These are phyloP conservation scores for Coprinopsis sp. DNA, from an alignment of 768 basidiomycete genomes.

Conservation along the genomic window DNA sequence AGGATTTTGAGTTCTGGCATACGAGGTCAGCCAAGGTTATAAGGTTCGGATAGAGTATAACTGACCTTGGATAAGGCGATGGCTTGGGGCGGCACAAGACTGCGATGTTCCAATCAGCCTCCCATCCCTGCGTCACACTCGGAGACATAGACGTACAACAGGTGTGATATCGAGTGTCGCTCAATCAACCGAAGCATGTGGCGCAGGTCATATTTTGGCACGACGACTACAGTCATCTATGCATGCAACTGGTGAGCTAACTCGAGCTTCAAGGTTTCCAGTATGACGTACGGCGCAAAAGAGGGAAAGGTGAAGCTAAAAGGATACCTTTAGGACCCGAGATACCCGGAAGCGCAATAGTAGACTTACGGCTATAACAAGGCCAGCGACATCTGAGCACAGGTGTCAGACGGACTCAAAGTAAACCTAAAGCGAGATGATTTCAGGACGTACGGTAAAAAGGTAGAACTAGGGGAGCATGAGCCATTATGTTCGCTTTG, in stretches of 20 bases:
- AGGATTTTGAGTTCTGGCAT: conserved; percentile 36
- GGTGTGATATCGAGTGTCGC: conserved; percentile 42
- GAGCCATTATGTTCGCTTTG: neutral
- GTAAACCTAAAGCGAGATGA: neutral
- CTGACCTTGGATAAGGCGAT: conserved; percentile 47
- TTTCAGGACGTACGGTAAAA: conserved; percentile 40
- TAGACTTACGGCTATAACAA: conserved; percentile 46
- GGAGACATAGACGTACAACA: conserved; percentile 37
- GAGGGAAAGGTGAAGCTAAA: conserved; percentile 50
- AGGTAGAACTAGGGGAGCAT: conserved; percentile 23
- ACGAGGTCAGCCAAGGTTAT: neutral
- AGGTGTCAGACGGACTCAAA: conserved; percentile 1
- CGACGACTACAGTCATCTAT: conserved; percentile 50
- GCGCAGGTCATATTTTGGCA: conserved; percentile 40
- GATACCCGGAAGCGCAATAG: conserved; percentile 1
- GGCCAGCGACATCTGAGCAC: conserved; percentile 33
- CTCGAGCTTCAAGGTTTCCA: neutral
- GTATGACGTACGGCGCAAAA: conserved; percentile 43
- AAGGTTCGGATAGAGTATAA: conserved; percentile 9
- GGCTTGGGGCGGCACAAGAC: conserved; percentile 46
- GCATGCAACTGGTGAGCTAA: neutral
- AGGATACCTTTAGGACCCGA: conserved; percentile 9
- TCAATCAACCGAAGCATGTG: conserved; percentile 43
- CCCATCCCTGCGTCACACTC: no score
- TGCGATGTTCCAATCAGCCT: conserved; percentile 10